Evolutionary conservation across 345 rosid genomes (phyloP), one percentile per base, ranked within the genome.

Genomic region (Luvunga scandens): DNA sequence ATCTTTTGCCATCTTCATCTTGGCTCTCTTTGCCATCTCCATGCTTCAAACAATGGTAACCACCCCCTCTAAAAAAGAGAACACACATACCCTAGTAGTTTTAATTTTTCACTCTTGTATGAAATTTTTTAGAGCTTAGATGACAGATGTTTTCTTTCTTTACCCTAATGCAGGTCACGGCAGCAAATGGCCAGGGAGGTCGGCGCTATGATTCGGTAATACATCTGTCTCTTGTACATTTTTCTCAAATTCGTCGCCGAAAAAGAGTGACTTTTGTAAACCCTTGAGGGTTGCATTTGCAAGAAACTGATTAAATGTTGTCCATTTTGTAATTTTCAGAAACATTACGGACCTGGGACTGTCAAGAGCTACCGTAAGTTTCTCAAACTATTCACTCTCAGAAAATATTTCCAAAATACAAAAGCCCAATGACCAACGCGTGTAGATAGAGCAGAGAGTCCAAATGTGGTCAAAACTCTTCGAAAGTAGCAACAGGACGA

Each of bases 11-110:
- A 62, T 85, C 71, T 77, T 90, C 73, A 83, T 92, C 82, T 55
- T 92, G 79, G 85, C 82, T 57, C 93, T 90, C 87, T 59, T 90
- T 82, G 91, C 89, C 83, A 79, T 89, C 73, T 86, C 87, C 84
- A 83, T 89, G 91, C 86, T 92, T 69, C 93, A 92, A 79, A 80
- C 93, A 66, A 38, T 85, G 87, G 97, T 92, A 84, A 53, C 57
- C n/a, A 53, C 6, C 12, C 45, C 0, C 45, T 2, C 12, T 1
- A 18, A 1, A 5, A 66, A 39, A 64, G 0, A 27, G 18, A 27
- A 33, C 6, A 33, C 22, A 0, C 8, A 0, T 63, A 57, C 36
- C 39, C 24, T 57, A 45, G 1, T 12, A 45, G 13, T 45, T 48
- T 14, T 50, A n/a, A 50, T 27, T 45, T 64, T 45, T 30, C 39